Evolutionary conservation across 75 land plant species (phyloP).

Genomic region (Selaginella moellendorffii): DNA sequence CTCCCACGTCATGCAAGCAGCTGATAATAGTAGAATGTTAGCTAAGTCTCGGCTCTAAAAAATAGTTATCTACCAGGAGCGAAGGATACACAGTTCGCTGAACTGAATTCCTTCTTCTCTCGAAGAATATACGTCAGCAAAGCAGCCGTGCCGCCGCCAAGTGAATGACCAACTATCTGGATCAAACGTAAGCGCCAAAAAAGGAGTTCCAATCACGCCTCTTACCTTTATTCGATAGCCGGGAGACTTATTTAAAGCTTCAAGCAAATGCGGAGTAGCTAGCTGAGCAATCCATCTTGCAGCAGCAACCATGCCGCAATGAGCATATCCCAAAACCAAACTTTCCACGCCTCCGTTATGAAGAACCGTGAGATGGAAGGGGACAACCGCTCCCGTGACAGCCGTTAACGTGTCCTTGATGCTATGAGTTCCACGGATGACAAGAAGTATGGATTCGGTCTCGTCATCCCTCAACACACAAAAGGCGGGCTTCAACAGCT

Average conservation of each 20-base stretch:
- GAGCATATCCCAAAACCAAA: constrained; percentile 89
- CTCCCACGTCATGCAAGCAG: constrained; percentile 99
- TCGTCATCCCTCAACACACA: constrained; percentile 52
- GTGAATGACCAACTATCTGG: constrained; percentile 96
- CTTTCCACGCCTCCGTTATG: constrained; percentile 73
- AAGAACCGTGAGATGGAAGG: constrained; percentile 80
- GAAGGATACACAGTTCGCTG: constrained; percentile 73
- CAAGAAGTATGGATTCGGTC: constrained; percentile 48
- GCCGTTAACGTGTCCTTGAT: constrained; percentile 92
- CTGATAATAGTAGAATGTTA: constrained; percentile 24
- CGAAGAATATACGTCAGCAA: constrained; percentile 78
- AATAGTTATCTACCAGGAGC: constrained; percentile 61
- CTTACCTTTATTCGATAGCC: constrained; percentile 73
- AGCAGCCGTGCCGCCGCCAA: constrained; percentile 98
- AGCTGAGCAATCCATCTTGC: constrained; percentile 93
- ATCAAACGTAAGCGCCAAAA: too few species aligned
- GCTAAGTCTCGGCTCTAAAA: background rate
- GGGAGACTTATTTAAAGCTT: constrained; percentile 55
- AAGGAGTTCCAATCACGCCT: too few species aligned
- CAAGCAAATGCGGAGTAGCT: constrained; percentile 40
- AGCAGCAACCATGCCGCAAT: constrained; percentile 99
- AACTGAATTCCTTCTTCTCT: constrained; percentile 57
- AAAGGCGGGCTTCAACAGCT: constrained; percentile 93
- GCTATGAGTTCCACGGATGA: constrained; percentile 91
- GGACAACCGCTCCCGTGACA: constrained; percentile 92